Evolutionary conservation across 805 yeast species (phyloP).

Genomic region (Saccharomyces cerevisiae): DNA sequence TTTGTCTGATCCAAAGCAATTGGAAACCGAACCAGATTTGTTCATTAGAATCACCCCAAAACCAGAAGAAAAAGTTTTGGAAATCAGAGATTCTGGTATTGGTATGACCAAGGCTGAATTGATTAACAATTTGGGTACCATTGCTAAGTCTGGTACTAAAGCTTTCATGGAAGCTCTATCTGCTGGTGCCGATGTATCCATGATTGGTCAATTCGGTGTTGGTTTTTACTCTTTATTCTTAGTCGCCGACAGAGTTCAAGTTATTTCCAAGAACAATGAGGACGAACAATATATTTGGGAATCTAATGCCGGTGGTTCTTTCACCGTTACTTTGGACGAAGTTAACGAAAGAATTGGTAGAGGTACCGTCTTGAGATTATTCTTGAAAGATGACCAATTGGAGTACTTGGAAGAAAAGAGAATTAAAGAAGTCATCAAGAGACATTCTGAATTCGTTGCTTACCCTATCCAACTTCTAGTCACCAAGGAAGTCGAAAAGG

Average conservation of each 20-base stretch:
- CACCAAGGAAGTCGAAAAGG: conserved; percentile 98
- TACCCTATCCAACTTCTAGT: conserved; percentile 98
- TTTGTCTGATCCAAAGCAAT: conserved; percentile 79
- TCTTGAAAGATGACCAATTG: conserved; percentile 96
- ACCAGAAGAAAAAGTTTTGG: conserved; percentile 89
- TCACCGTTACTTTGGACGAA: conserved; percentile 89
- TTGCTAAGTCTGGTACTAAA: conserved; percentile 99
- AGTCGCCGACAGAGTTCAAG: conserved; percentile 98
- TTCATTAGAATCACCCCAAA: conserved; percentile 96
- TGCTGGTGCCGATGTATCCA: conserved; percentile 99
- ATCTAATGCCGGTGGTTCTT: conserved; percentile 99
- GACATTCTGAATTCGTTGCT: conserved; percentile 98
- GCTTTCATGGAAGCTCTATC: conserved; percentile 98
- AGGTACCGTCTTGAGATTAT: conserved; percentile 92
- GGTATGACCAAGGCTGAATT: conserved; percentile 99
- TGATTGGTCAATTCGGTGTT: conserved; percentile 99
- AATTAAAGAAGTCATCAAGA: conserved; percentile 98
- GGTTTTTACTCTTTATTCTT: conserved; percentile 99
- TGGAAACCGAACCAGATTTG: conserved; percentile 92
- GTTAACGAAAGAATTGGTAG: conserved; percentile 79
- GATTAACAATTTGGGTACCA: conserved; percentile 98
- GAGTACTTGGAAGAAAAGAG: conserved; percentile 99
- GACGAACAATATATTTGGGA: conserved; percentile 99
- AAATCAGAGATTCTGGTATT: conserved; percentile 98
- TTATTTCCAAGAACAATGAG: conserved; percentile 95